phyloP scores from a whole-genome alignment of 305 asterid genomes.

The Plantago coronopus region DNA sequence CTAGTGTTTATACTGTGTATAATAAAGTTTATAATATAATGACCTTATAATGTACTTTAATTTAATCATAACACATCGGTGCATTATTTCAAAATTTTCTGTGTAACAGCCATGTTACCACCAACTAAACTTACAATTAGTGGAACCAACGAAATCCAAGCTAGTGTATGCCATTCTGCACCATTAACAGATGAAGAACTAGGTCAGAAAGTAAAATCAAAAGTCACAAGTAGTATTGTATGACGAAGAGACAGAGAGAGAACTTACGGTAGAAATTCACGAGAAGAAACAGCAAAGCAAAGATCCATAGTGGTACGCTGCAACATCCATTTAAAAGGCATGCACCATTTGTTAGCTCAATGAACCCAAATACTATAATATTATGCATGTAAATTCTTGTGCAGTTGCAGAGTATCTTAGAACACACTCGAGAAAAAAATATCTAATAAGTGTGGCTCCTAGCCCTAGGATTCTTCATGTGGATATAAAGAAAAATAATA shows the following conservation, averaged over 20 bases:
- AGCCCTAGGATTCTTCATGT: too few species aligned
- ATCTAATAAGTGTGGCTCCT: too few species aligned
- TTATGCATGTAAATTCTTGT: background rate
- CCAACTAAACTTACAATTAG: constrained; percentile 38
- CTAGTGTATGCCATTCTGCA: constrained; percentile 58
- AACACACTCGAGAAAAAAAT: too few species aligned
- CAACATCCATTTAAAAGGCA: constrained; percentile 19
- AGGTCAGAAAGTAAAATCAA: background rate
- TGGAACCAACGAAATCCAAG: constrained; percentile 48
- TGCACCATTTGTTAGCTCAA: background rate
- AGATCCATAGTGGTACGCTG: constrained; percentile 55
- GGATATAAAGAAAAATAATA: too few species aligned
- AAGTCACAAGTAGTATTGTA: background rate
- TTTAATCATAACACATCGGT: too few species aligned
- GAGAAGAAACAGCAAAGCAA: constrained; percentile 40
- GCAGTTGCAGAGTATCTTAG: too few species aligned
- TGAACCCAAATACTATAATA: background rate
- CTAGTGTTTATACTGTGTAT: too few species aligned
- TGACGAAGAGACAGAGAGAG: background rate
- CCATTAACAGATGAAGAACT: background rate
- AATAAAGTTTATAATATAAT: too few species aligned
- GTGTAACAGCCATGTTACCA: background rate
- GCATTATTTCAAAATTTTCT: background rate
- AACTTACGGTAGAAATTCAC: constrained; percentile 47
- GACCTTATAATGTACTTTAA: too few species aligned